These are phyloP conservation scores for Priceomyces carsonii DNA, from an alignment of 805 yeast species.

Conservation along the genomic window DNA sequence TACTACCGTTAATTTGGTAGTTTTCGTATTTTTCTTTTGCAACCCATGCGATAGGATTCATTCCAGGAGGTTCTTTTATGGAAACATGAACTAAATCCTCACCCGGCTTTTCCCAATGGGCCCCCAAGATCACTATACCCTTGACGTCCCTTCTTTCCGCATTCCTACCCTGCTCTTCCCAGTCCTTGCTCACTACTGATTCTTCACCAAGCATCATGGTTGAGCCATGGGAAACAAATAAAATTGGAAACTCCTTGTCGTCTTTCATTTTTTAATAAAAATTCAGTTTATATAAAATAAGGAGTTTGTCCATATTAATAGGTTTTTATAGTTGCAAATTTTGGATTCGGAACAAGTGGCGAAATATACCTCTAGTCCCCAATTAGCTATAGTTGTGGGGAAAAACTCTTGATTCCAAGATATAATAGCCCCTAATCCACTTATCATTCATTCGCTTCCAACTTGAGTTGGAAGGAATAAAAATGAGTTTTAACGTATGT, in stretches of 20 bases:
- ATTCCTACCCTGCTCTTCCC: slow-evolving; percentile 7
- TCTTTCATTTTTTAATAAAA: too few relatives aligned
- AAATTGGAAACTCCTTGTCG: slow-evolving; percentile 3
- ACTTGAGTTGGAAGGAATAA: too few relatives aligned
- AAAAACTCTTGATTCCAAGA: too few relatives aligned
- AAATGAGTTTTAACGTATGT: too few relatives aligned
- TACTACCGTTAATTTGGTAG: slow-evolving; percentile 4
- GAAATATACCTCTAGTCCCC: too few relatives aligned
- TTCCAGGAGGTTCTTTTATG: slow-evolving; percentile 7
- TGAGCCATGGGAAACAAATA: slow-evolving; percentile 6
- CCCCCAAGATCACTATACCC: slow-evolving; percentile 3
- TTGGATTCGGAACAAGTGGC: too few relatives aligned
- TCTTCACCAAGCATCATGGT: slow-evolving; percentile 6
- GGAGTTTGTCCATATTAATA: too few relatives aligned
- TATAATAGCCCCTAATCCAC: too few relatives aligned
- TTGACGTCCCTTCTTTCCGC: slow-evolving; percentile 3
- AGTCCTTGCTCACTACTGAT: slow-evolving; percentile 3
- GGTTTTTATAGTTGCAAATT: too few relatives aligned
- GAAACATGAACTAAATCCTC: slow-evolving; percentile 4
- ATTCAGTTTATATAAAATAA: too few relatives aligned
- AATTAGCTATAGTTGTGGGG: too few relatives aligned
- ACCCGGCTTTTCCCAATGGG: slow-evolving; percentile 5
- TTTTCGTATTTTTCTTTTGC: slow-evolving; percentile 5
- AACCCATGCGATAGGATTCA: slow-evolving; percentile 6
- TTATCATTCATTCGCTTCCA: too few relatives aligned